A percentile compares a stretch with the other conserved stretches of the same genome.
phyloP scores from a whole-genome alignment of 2,329 filamentous ascomycete species.

The Neonectria hederae region DNA sequence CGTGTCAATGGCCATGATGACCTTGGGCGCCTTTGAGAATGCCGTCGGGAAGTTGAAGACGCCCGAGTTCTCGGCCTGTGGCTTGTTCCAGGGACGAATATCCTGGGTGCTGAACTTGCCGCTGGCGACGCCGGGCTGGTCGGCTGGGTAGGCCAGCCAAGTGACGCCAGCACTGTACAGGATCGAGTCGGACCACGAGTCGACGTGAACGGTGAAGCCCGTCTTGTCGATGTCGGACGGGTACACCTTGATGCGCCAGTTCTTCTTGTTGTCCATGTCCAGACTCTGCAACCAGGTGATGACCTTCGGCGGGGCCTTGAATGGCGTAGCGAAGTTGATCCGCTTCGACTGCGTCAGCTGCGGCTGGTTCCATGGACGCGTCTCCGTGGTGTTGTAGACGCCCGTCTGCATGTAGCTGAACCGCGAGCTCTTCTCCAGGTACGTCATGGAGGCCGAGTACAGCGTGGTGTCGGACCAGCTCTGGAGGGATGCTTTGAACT shows the following conservation, averaged over 20 bases:
- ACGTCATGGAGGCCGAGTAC: slow-evolving; percentile 22
- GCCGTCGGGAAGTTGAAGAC: not conserved
- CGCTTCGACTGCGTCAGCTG: slow-evolving; percentile 16
- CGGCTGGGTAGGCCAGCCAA: slow-evolving; percentile 26
- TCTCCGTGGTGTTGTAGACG: slow-evolving; percentile 21
- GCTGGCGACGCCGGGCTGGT: slow-evolving; percentile 17
- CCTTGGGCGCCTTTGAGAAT: slow-evolving; percentile 8
- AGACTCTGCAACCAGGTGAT: slow-evolving; percentile 25
- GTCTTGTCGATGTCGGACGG: slow-evolving; percentile 8
- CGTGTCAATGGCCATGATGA: slow-evolving; percentile 15
- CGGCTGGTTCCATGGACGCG: slow-evolving; percentile 24
- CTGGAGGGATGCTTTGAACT: slow-evolving; percentile 10
- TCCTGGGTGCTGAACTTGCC: slow-evolving; percentile 24
- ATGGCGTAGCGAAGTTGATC: slow-evolving; percentile 22
- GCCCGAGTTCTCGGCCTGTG: not conserved
- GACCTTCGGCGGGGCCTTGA: slow-evolving; percentile 18
- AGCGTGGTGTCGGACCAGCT: slow-evolving; percentile 25
- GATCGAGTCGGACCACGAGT: slow-evolving; percentile 21
- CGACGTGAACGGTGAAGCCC: slow-evolving; percentile 24
- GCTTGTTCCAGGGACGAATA: not conserved
- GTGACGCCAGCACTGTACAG: slow-evolving; percentile 12
- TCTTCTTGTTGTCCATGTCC: slow-evolving; percentile 22
- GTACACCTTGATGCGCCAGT: slow-evolving; percentile 19
- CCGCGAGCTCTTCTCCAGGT: slow-evolving; percentile 3
- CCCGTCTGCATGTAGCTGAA: slow-evolving; percentile 27